These are phyloP conservation scores for Tilletia indica DNA, from an alignment of 1,284 basidiomycete species.

Conservation along the genomic window DNA sequence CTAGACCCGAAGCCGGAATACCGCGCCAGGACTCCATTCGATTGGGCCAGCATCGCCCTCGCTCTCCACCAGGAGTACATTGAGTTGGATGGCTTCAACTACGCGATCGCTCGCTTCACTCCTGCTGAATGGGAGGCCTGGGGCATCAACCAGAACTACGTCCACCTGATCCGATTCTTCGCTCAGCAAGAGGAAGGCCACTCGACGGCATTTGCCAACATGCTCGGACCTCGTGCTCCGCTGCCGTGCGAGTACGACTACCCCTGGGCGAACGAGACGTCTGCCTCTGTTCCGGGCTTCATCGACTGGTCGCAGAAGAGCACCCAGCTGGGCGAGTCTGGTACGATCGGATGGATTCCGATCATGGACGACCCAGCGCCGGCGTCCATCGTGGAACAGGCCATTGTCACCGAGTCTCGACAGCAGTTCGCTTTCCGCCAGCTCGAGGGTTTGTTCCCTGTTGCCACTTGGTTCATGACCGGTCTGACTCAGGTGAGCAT, in stretches of 20 bases:
- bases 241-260: constrained; percentile 41
- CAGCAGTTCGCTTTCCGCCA: constrained; percentile 41
- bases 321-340: constrained; percentile 42
- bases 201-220: constrained; percentile 35
- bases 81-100: constrained; percentile 47
- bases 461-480: constrained; percentile 44
- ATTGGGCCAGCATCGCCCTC: constrained; percentile 12
- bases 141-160: constrained; percentile 24
- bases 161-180: constrained; percentile 33
- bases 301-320: constrained; percentile 39
- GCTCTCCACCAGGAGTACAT: constrained; percentile 31
- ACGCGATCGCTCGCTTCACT: constrained; percentile 38
- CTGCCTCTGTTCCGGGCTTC: constrained; percentile 28
- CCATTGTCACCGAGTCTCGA: constrained; percentile 42
- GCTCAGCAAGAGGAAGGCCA: constrained; percentile 46
- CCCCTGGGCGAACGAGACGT: constrained; percentile 26
- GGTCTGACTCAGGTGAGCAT: constrained; percentile 26
- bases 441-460: constrained; percentile 34
- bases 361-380: constrained; percentile 39
- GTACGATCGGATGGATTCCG: constrained; percentile 43
- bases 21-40: constrained; percentile 3
- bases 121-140: constrained; percentile 35
- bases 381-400: constrained; percentile 40
- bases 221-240: constrained; percentile 38
- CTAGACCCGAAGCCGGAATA: constrained; percentile 11